Base-by-base conservation (phyloP, 345 rosid genomes). In the rapeseed (Brassica napus) region DNA sequence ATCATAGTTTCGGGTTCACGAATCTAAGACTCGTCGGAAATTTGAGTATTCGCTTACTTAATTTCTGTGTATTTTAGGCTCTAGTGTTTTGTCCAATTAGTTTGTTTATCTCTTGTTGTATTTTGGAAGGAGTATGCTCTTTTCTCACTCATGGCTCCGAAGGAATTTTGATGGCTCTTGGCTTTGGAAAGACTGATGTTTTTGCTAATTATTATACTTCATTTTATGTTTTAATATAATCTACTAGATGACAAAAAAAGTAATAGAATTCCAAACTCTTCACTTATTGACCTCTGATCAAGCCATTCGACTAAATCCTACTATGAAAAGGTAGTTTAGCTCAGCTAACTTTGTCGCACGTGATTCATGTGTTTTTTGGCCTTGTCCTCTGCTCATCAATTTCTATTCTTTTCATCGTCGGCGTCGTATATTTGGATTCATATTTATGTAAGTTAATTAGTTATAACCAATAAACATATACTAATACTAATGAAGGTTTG, bases 301-400 rank as follows among this genome's bases (percentile, higher is more conserved):
- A 44, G 52, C 5, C 4, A 12, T 47, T 47, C 55, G 55, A 47
- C 55, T 47, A 14, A 47, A 47, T 12, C 23, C 23, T 32, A 30
- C 18, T 64, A 64, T 30, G 66, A 30, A 60, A 28, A 12, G 16
- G 7, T 26, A 5, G 1, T 26, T 62, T 28, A 52, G 65, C 7
- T 71, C 18, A 24, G 54, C 6, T 57, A 32, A 34, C 54, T 11
- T 34, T 7, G 21, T 34, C 21, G 1, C 34, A 10, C 64, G 47
- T 58, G 28, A 35, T 58, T 57, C 12, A 44, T 42, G 49, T 34
- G 2, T 58, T 21, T 57, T 3, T 11, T 57, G 74, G 54, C 4
- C n/a, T 21, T 71, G 74, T 71, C 31, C 64, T 70, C 21, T 68
- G 21, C 15, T 47, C 59, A 44, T 10, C 30, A 65, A 21, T 10